These are phyloP conservation scores for Lachnellula hyalina DNA, from an alignment of 2,329 filamentous ascomycete genomes.

Conservation along the genomic window DNA sequence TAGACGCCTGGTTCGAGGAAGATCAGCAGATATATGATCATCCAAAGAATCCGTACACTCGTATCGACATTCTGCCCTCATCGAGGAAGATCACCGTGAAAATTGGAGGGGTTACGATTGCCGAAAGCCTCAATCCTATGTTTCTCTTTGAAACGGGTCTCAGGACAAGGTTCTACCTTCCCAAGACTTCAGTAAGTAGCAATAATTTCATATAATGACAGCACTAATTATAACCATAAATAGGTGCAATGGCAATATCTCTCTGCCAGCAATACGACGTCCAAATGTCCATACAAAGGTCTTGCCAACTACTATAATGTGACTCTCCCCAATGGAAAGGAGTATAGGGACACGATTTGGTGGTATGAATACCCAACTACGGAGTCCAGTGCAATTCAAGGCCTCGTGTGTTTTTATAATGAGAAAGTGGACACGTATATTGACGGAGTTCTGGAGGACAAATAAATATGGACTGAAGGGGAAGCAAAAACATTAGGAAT, in stretches of 20 bases:
- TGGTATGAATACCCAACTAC: conserved; percentile 52
- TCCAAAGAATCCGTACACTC: conserved; percentile 61
- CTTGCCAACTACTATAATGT: conserved; percentile 56
- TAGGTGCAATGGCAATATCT: conserved; percentile 36
- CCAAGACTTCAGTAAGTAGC: conserved; percentile 35
- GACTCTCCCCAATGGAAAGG: conserved; percentile 36
- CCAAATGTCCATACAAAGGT: conserved; percentile 62
- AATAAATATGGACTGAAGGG: not conserved
- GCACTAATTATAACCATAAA: conserved; percentile 36
- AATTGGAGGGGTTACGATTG: conserved; percentile 41
- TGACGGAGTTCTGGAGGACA: conserved; percentile 37
- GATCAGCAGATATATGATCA: conserved; percentile 54
- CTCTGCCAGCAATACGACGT: conserved; percentile 40
- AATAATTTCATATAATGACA: not conserved
- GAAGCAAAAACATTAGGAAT: too few relatives aligned
- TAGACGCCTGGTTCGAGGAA: conserved; percentile 50
- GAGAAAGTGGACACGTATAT: conserved; percentile 58
- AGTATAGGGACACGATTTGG: conserved; percentile 51
- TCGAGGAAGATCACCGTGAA: conserved; percentile 46
- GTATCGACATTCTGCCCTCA: conserved; percentile 55
- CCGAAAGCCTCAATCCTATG: conserved; percentile 37
- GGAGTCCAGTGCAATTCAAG: conserved; percentile 51
- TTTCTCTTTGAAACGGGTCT: conserved; percentile 57
- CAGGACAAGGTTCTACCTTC: conserved; percentile 53
- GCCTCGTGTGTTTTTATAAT: conserved; percentile 58